Base-by-base conservation (phyloP, 2,329 filamentous ascomycete genomes). In the Aspergillus udagawae region DNA sequence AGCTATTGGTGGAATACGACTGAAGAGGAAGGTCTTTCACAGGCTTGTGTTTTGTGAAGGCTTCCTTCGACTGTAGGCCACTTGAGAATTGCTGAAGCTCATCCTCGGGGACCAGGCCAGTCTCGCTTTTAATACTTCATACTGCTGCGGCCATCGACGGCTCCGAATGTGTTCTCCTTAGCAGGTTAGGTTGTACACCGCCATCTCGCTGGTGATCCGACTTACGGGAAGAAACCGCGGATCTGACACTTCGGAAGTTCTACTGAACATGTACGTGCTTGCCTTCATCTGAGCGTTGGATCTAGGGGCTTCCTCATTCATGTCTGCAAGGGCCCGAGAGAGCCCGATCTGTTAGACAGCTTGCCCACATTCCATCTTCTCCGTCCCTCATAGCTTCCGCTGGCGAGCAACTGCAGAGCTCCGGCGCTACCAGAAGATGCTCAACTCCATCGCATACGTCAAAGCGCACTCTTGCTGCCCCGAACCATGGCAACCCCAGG, bases 271-370 rank as follows among this genome's bases (percentile, higher is more conserved):
- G 51, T 52, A 56, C 54, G 29, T 42, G 41, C 21, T 54, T 60
- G 55, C 27, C 49, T 56, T 12, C 23, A 6, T 47, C 44, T 23
- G 21, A 51, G 28, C 20, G 20, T 56, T 49, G 49, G 32, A 60
- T 56, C 52, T 53, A 57, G 50, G 57, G 60, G 52, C 47, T 14
- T 53, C 54, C 56, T 53, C 53, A 38, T 53, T 14, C 42, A 14
- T 29, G 53, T 23, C 64, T 66, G 64, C 64, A 66, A 64, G 61
- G 60, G 59, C 57, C 63, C 64, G 64, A 58, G 57, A 61, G 60
- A 58, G 58, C 47, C 49, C 53, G 56, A 53, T 49, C 45, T 54
- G 59, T 60, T 55, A 53, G 56, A 65, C 60, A 57, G 53, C 45
- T 62, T 57, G 58, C 53, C 51, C 51, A 48, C 48, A 51, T 52